Evolutionary conservation across 2,329 filamentous ascomycete species (phyloP).

Genomic region (Claviceps sp.): DNA sequence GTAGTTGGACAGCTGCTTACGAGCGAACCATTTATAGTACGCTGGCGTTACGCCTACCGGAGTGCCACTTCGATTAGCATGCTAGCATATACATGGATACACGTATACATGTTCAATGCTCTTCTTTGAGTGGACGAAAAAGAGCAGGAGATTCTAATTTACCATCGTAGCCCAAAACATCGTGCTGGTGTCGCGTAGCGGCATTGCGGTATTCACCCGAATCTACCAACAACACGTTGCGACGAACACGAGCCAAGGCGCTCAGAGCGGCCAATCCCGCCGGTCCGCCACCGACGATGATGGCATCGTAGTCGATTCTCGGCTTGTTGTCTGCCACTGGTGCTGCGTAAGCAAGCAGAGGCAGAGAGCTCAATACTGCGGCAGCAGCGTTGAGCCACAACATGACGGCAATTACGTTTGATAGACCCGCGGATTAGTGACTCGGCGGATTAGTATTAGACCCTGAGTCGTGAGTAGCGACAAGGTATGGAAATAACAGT

Average conservation of each 20-base stretch:
- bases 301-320: constrained; percentile 32
- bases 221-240: constrained; percentile 43
- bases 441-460: too few relatives aligned
- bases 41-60: constrained; percentile 37
- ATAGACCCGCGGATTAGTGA: too few relatives aligned
- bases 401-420: background rate
- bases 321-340: constrained; percentile 4
- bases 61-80: too few relatives aligned
- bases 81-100: background rate
- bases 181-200: constrained; percentile 45
- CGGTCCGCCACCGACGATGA: constrained; percentile 45
- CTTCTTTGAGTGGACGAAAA: too few relatives aligned
- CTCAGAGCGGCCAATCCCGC: constrained; percentile 40
- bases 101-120: too few relatives aligned
- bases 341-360: constrained; percentile 8
- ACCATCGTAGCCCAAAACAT: constrained; percentile 48
- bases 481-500: too few relatives aligned
- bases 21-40: constrained; percentile 40
- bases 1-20: constrained; percentile 38
- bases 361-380: constrained; percentile 5
- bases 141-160: constrained; percentile 3
- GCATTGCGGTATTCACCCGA: constrained; percentile 44
- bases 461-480: too few relatives aligned
- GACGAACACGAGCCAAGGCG: constrained; percentile 43
- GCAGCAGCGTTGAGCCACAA: constrained; percentile 9